A percentile compares a stretch with the other conserved stretches of the same genome.
Evolutionary conservation across 768 basidiomycete species (phyloP).

Genomic region (Tulasnella sp.): DNA sequence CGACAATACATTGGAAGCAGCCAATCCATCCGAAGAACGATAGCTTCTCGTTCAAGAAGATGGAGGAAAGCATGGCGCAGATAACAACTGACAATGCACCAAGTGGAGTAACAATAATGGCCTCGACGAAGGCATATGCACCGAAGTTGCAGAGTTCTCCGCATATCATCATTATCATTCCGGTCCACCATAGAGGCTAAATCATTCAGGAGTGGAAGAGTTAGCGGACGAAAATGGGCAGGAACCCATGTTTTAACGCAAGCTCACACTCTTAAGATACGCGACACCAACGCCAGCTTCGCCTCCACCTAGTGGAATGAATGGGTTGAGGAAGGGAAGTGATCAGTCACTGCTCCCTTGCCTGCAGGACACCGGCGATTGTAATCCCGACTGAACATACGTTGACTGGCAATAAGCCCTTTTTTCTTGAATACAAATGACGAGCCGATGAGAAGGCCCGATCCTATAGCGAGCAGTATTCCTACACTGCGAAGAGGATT

Average conservation of each 20-base stretch:
- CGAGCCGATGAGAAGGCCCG: slow-evolving; percentile 37
- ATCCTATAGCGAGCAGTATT: slow-evolving; percentile 21
- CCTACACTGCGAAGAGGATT: slow-evolving; percentile 11
- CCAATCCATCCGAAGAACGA: slow-evolving; percentile 97
- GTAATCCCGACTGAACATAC: not conserved
- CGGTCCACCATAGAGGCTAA: slow-evolving; percentile 75
- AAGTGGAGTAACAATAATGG: slow-evolving; percentile 91
- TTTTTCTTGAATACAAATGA: slow-evolving; percentile 43
- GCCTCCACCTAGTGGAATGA: slow-evolving; percentile 26
- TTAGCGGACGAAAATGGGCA: no score
- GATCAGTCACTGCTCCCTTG: not conserved
- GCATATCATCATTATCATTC: slow-evolving; percentile 91
- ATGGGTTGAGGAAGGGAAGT: no score
- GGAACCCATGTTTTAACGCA: no score
- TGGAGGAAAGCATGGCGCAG: slow-evolving; percentile 83
- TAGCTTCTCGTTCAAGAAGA: slow-evolving; percentile 88
- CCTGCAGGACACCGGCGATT: not conserved
- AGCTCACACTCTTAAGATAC: slow-evolving; percentile 59
- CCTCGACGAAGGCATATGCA: slow-evolving; percentile 83
- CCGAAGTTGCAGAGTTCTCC: slow-evolving; percentile 53
- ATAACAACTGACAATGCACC: slow-evolving; percentile 95
- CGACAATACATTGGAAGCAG: slow-evolving; percentile 70
- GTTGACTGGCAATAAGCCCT: slow-evolving; percentile 27
- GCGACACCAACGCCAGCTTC: slow-evolving; percentile 77
- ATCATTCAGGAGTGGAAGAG: no score